Conservation (phyloP, 1,139 yeast species). For the Martiniozyma asiatica region DNA sequence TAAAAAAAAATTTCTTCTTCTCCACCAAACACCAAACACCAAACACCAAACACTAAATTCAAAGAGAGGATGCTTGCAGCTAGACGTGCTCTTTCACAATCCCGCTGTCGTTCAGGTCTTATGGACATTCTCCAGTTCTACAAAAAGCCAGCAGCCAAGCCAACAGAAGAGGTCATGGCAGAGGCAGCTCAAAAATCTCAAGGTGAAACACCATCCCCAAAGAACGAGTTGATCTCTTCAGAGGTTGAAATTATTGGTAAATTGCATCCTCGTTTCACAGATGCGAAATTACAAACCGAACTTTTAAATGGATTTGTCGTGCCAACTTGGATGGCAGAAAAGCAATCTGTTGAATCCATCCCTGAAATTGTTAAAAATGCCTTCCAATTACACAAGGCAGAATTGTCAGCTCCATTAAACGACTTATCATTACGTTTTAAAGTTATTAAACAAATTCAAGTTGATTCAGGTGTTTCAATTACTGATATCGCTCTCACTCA, state of each 20-base stretch:
- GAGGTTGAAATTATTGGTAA: constrained; percentile 20
- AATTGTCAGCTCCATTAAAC: constrained; percentile 16
- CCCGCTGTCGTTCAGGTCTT: constrained; percentile 4
- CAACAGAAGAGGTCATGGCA: constrained; percentile 20
- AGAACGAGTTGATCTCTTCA: no score
- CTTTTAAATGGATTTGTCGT: constrained; percentile 25
- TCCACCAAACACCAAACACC: no score
- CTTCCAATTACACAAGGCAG: constrained; percentile 7
- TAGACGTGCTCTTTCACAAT: no score
- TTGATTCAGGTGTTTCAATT: constrained; percentile 47
- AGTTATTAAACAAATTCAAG: constrained; percentile 46
- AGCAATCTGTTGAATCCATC: no score
- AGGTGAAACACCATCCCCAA: no score
- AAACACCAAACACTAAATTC: no score
- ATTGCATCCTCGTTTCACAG: constrained; percentile 16
- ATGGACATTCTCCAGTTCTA: constrained; percentile 23
- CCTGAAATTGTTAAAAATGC: no score
- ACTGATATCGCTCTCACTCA: constrained; percentile 52
- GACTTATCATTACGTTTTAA: constrained; percentile 50
- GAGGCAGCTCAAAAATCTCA: constrained; percentile 13
- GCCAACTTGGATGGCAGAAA: constrained; percentile 24
- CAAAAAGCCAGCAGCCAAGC: constrained; percentile 16
- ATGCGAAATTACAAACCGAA: constrained; percentile 12
- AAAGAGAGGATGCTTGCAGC: no score
- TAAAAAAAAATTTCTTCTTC: no score